Base-by-base conservation (phyloP, 1,284 basidiomycete genomes). In the Marasmius sp. region DNA sequence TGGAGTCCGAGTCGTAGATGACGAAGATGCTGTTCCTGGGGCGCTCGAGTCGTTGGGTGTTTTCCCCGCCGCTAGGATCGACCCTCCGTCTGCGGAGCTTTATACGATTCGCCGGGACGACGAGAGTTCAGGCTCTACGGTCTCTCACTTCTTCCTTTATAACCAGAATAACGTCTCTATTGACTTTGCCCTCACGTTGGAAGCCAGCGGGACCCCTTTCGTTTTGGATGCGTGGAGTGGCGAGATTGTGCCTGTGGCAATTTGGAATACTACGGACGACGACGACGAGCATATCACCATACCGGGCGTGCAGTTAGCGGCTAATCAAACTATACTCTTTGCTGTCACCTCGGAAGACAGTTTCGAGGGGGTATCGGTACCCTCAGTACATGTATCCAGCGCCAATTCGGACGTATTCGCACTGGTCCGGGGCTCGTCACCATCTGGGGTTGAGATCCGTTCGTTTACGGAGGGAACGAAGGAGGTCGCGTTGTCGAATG, bases 191-290 rank as follows among this genome's bases (percentile, higher is more conserved):
- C 61, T 67, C 16, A 54, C 59, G 3, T 60, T 67, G 34, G 59
- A 60, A 16, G 66, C 11, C 20, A 8, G 2, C 8, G 45, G 66
- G 27, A 62, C 60, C 45, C 66, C 64, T n/a, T 67, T 65, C 47
- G 57, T 60, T 37, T 58, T 67, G 39, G 62, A 67, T 57, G 61
- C 66, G 9, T 67, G 64, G 61, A 65, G 53, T 14, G 64, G 57
- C 37, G 38, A 50, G 3, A 62, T 65, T 14, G 57, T 16, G 4
- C 62, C 66, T 3, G 62, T 67, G 0, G 59, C 52, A 5, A 53
- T 67, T n/a, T 65, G 64, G 58, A 57, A 53, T 14, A 33, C 57
- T 6, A 59, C 53, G 3, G 53, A 51, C 34, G 53, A 61, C 12
- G 53, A 51, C 34, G 53, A 61, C 12, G 64, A 61, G 14, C 56